phyloP scores from a whole-genome alignment of 495 filamentous ascomycete genomes.

The Penicillium antarcticum region DNA sequence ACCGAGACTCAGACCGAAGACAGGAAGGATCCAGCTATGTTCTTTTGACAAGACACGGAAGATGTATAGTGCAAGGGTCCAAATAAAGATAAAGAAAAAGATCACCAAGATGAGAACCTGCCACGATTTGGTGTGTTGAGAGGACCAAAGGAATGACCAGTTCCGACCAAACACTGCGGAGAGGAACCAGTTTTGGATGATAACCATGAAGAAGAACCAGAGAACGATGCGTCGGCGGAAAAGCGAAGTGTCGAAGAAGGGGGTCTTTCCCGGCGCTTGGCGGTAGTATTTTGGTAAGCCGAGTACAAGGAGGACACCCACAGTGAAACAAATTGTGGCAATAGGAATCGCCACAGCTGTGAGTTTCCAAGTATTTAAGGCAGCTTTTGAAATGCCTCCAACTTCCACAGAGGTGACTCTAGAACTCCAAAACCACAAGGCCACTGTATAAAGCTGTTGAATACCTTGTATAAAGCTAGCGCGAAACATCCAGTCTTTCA shows the following conservation, averaged over 20 bases:
- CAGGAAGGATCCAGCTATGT: constrained; percentile 63
- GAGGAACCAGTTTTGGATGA: constrained; percentile 68
- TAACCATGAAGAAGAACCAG: constrained; percentile 51
- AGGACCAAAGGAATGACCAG: constrained; percentile 59
- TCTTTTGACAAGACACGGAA: constrained; percentile 49
- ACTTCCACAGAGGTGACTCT: constrained; percentile 26
- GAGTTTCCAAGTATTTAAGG: constrained; percentile 44
- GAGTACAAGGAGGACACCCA: constrained; percentile 49
- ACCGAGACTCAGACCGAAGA: constrained; percentile 63
- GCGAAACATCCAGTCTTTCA: constrained; percentile 62
- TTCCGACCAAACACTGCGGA: constrained; percentile 59
- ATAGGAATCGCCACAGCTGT: constrained; percentile 49
- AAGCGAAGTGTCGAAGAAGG: constrained; percentile 39
- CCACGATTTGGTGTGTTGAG: constrained; percentile 51
- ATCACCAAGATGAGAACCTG: constrained; percentile 49
- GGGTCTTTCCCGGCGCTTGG: constrained; percentile 29
- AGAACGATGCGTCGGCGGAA: constrained; percentile 57
- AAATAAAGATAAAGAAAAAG: constrained; percentile 58
- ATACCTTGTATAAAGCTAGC: constrained; percentile 62
- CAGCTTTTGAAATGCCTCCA: constrained; percentile 23
- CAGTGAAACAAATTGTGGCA: constrained; percentile 52
- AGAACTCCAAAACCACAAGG: constrained; percentile 66
- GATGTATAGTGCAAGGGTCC: constrained; percentile 45
- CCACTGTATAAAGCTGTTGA: constrained; percentile 59
- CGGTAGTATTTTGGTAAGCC: constrained; percentile 64